Conservation (phyloP, 2,329 filamentous ascomycete genomes). For the Fusarium albosuccineum region DNA sequence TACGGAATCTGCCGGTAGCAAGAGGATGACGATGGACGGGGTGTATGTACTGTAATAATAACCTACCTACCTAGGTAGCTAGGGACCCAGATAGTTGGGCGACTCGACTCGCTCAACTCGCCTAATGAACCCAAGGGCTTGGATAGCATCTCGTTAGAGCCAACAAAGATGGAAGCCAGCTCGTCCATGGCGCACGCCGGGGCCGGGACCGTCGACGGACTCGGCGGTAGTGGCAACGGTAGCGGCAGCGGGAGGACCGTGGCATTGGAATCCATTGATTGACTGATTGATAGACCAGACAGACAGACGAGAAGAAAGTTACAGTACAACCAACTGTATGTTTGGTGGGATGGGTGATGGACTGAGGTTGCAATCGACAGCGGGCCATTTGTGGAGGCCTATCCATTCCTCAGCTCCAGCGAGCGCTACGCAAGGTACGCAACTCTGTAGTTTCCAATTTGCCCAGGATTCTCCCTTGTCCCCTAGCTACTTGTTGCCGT, state of each 20-base stretch:
- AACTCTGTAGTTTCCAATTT: neutral
- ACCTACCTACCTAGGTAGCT: no score
- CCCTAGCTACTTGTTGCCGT: neutral
- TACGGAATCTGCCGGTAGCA: no score
- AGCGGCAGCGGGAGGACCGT: constrained; percentile 12
- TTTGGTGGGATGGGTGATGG: constrained; percentile 1
- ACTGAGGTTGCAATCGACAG: constrained; percentile 12
- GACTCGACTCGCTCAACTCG: no score
- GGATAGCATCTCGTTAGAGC: neutral
- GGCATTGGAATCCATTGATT: neutral
- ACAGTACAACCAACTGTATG: neutral
- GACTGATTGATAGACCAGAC: neutral
- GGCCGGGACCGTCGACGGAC: neutral
- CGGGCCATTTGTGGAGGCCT: constrained; percentile 21
- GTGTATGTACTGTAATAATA: no score
- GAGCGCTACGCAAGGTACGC: neutral
- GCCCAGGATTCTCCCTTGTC: neutral
- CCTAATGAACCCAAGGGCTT: neutral
- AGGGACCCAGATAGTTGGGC: no score
- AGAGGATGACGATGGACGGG: no score
- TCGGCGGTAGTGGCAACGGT: constrained; percentile 23
- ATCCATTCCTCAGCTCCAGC: constrained; percentile 41
- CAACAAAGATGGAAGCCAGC: neutral
- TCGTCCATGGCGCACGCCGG: neutral
- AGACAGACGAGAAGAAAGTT: neutral